Conservation (phyloP, 2,329 filamentous ascomycete genomes). For the Penicillium sp. region DNA sequence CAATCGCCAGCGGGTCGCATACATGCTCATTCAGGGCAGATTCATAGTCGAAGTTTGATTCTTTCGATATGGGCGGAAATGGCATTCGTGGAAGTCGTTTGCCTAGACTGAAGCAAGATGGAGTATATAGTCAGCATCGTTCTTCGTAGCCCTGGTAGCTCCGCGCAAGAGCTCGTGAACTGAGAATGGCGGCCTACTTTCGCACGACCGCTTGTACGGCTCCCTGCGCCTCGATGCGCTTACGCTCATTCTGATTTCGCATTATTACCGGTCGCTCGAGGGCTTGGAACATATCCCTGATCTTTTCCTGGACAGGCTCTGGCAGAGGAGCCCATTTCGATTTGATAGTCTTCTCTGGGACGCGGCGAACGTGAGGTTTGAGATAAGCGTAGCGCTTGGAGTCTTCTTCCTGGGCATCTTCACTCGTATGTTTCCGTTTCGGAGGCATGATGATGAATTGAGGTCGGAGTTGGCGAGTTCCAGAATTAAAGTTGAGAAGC, state of each 20-base stretch:
- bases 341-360: constrained; percentile 46
- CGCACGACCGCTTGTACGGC: constrained; percentile 43
- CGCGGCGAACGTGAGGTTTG: constrained; percentile 42
- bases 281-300: constrained; percentile 43
- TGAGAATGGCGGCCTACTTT: constrained; percentile 34
- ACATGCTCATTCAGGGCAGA: constrained; percentile 45
- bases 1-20: constrained; percentile 12
- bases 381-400: constrained; percentile 40
- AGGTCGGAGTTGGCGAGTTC: background rate
- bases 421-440: constrained; percentile 30
- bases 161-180: background rate
- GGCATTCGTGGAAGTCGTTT: constrained; percentile 48
- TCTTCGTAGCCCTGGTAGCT: background rate
- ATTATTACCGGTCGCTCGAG: constrained; percentile 46
- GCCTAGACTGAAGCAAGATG: constrained; percentile 30
- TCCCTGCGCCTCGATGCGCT: constrained; percentile 43
- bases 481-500: constrained; percentile 2
- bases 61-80: constrained; percentile 45
- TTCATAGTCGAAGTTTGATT: constrained; percentile 46
- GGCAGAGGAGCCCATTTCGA: constrained; percentile 48
- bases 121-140: background rate
- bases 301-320: constrained; percentile 43
- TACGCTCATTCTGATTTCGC: constrained; percentile 43
- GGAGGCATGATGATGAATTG: constrained; percentile 27
- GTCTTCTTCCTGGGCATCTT: constrained; percentile 18